Conservation (phyloP, 768 basidiomycete genomes). For the Coprinopsis sp. region DNA sequence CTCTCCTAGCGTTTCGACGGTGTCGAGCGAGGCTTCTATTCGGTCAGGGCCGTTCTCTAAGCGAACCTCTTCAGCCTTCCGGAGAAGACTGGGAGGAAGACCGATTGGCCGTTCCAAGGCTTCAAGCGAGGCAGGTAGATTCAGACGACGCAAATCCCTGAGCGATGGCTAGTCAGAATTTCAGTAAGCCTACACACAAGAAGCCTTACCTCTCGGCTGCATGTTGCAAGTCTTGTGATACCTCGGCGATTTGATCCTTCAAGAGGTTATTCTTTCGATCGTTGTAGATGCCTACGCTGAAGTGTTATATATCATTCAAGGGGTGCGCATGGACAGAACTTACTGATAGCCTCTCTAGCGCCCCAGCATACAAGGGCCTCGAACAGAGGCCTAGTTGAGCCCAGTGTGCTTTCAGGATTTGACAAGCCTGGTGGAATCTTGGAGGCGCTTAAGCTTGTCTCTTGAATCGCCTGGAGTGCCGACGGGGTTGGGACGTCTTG, state of each 20-base stretch:
- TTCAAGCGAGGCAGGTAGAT: slow-evolving; percentile 82
- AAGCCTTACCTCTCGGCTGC: slow-evolving; percentile 52
- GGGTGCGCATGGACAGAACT: slow-evolving; percentile 20
- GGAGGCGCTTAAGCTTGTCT: slow-evolving; percentile 61
- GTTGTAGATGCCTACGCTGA: slow-evolving; percentile 74
- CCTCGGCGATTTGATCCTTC: slow-evolving; percentile 58
- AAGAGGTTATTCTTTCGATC: slow-evolving; percentile 72
- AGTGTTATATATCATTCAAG: not conserved
- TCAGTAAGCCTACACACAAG: not conserved
- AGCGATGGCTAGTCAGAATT: slow-evolving; percentile 3
- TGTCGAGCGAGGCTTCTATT: slow-evolving; percentile 67
- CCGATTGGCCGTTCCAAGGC: slow-evolving; percentile 84
- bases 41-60: slow-evolving; percentile 69
- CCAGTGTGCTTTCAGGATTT: slow-evolving; percentile 54
- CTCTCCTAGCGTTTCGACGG: slow-evolving; percentile 61
- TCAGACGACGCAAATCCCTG: slow-evolving; percentile 64
- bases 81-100: slow-evolving; percentile 81
- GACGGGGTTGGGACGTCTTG: slow-evolving; percentile 74
- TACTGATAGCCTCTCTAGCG: slow-evolving; percentile 84
- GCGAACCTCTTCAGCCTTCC: slow-evolving; percentile 81
- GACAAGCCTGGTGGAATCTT: slow-evolving; percentile 50
- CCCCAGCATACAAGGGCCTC: slow-evolving; percentile 79
- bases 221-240: slow-evolving; percentile 59
- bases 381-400: slow-evolving; percentile 59
- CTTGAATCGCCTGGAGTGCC: slow-evolving; percentile 59